Base-by-base conservation (phyloP, 805 yeast genomes). In the Cyberlindnera misumaiensis region DNA sequence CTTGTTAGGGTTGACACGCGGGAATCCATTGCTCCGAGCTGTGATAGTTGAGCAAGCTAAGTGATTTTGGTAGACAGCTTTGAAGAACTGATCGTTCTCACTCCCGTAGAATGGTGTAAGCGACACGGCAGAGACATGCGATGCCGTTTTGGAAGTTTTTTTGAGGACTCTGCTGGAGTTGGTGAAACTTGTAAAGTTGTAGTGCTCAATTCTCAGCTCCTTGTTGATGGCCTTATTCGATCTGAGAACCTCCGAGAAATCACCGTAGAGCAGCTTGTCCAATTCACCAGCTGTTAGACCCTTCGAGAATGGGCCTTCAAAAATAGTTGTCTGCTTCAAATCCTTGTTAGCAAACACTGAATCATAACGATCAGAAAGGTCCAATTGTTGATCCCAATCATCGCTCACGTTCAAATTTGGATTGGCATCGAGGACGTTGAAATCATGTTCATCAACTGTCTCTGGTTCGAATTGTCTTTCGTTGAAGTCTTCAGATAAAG, bases 401-500 rank as follows among this genome's bases (percentile, higher is more conserved):
- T 66, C 65, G 6, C 81, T 68, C 1, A 67, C 65, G 1, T 77
- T 72, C 30, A 77, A 61, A 22, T 65, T 55, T 1, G 78, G 70
- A 20, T 63, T 62, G 4, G 56, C 64, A 44, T 68, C 72, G 31
- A 65, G 58, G 44, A 62, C 67, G 28, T 52, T 71, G 56, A 69
- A 61, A 49, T 73, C 78, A 2, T 63, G 53, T 24, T 65, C 73
- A 17, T 62, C 63, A 12, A 72, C 60, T 41, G 76, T 75, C n/a
- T 48, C 47, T 0, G 90, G 90, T 56, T 83, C 93, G 53, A 74
- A 83, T 3, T 77, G 82, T 49, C 76, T 80, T 46, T 80, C 84
- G 35, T 71, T 66, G 6, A 80, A 67, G 8, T 48, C 56, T 3
- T 48, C 53, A n/a, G 25, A 10, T 12, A 49, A 41, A 2, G 56